phyloP scores from a whole-genome alignment of 257 asterid genomes.

The Marsdenia floribunda region DNA sequence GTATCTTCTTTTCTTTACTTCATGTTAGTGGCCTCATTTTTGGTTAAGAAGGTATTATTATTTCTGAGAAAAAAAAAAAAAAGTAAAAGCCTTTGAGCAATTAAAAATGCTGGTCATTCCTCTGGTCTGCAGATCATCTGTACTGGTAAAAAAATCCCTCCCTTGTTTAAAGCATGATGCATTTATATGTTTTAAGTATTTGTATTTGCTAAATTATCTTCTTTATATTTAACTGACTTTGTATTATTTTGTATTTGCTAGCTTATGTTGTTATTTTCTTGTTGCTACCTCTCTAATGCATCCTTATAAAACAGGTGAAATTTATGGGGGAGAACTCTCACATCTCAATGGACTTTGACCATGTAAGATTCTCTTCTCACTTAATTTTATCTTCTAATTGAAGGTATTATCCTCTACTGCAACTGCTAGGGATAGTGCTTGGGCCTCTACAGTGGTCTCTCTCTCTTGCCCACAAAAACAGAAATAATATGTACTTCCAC shows the following conservation, averaged over 20 bases:
- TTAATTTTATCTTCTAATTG: background rate
- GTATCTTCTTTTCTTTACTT: background rate
- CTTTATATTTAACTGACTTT: background rate
- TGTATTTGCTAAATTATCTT: background rate
- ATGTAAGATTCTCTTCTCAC: conserved; percentile 26
- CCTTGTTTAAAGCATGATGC: background rate
- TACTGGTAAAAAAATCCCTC: background rate
- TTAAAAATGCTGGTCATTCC: background rate
- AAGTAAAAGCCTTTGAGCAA: background rate
- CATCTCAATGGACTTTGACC: conserved; percentile 48
- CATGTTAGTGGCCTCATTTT: background rate
- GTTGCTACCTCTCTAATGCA: background rate
- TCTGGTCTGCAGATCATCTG: background rate
- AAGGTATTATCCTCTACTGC: background rate
- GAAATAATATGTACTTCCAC: background rate
- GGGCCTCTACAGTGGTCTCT: background rate
- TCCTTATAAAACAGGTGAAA: conserved; percentile 26
- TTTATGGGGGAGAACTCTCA: conserved; percentile 51
- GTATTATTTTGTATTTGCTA: background rate
- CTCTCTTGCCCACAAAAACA: background rate
- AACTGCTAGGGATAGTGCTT: background rate
- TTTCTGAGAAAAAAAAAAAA: background rate
- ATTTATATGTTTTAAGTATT: background rate
- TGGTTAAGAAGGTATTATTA: background rate
- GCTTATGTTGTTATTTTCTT: background rate